Percentiles rank a stretch among this genome's conserved stretches.
These are phyloP conservation scores for Xylaria sp. DNA, from an alignment of 2,329 filamentous ascomycete genomes.

Conservation along the genomic window DNA sequence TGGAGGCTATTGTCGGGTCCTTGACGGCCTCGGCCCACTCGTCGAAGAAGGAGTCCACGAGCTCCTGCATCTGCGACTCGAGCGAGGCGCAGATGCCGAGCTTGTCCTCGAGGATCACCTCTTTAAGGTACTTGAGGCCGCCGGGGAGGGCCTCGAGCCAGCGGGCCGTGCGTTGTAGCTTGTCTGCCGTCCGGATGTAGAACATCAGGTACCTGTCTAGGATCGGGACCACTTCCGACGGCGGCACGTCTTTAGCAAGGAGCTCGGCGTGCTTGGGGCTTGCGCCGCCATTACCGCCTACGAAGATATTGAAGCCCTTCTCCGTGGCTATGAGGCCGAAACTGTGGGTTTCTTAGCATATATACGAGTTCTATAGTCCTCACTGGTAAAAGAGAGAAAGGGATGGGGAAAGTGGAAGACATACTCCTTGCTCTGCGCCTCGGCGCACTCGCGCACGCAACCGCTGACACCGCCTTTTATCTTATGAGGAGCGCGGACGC, in stretches of 20 bases:
- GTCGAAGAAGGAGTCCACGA: slow-evolving; percentile 87
- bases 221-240: slow-evolving; percentile 83
- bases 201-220: slow-evolving; percentile 92
- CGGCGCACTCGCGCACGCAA: slow-evolving; percentile 92
- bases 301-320: slow-evolving; percentile 93
- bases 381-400: background rate
- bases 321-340: slow-evolving; percentile 93
- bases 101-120: slow-evolving; percentile 86
- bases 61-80: slow-evolving; percentile 86
- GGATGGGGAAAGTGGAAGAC: slow-evolving; percentile 44
- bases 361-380: background rate
- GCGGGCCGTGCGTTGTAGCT: slow-evolving; percentile 85
- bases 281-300: slow-evolving; percentile 88
- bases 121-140: slow-evolving; percentile 82
- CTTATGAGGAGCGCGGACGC: slow-evolving; percentile 88
- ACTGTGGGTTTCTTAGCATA: slow-evolving; percentile 53
- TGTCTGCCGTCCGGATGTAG: slow-evolving; percentile 93
- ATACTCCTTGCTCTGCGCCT: slow-evolving; percentile 91
- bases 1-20: slow-evolving; percentile 72
- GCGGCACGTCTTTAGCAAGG: slow-evolving; percentile 85
- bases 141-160: slow-evolving; percentile 89
- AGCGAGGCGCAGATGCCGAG: slow-evolving; percentile 86
- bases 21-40: slow-evolving; percentile 89
- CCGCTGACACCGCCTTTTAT: slow-evolving; percentile 91
- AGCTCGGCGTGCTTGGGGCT: slow-evolving; percentile 85